These are phyloP conservation scores for Neolentinus lepideus DNA, from an alignment of 1,284 basidiomycete species.

Conservation along the genomic window DNA sequence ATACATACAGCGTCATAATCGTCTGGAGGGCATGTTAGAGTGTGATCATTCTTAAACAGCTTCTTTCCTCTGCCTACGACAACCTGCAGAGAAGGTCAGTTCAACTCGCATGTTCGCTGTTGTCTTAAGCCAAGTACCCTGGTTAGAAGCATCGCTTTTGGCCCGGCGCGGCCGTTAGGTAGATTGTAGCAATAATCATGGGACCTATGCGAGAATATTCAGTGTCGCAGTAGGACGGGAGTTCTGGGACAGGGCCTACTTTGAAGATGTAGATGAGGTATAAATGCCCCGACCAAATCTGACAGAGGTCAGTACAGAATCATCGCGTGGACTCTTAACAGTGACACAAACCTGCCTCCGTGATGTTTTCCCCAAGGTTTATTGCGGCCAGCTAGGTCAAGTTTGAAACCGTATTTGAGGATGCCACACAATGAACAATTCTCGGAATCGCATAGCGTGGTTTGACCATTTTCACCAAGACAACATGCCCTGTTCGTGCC, in stretches of 20 bases:
- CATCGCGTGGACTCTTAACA: neutral
- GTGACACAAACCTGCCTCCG: neutral
- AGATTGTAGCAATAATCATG: neutral
- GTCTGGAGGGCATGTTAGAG: neutral
- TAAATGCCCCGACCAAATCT: conserved; percentile 1
- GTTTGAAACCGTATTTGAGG: neutral
- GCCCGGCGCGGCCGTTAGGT: neutral
- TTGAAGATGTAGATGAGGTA: conserved; percentile 2
- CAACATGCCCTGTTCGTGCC: conserved; percentile 1
- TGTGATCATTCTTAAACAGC: neutral
- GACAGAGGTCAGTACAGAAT: neutral
- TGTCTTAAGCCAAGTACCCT: neutral
- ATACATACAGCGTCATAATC: neutral
- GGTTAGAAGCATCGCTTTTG: conserved; percentile 1
- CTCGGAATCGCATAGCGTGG: neutral
- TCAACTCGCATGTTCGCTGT: neutral
- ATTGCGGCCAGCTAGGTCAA: neutral
- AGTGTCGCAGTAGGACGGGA: neutral
- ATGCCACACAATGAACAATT: neutral
- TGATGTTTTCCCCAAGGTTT: neutral
- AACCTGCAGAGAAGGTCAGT: neutral
- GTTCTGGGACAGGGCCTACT: neutral
- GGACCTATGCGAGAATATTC: neutral
- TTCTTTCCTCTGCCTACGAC: conserved; percentile 3
- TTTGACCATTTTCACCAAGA: neutral